Percentiles rank a stretch among this genome's conserved stretches.
Evolutionary conservation across 2,329 filamentous ascomycete genomes (phyloP).

Genomic region (Paecilomyces variotii): DNA sequence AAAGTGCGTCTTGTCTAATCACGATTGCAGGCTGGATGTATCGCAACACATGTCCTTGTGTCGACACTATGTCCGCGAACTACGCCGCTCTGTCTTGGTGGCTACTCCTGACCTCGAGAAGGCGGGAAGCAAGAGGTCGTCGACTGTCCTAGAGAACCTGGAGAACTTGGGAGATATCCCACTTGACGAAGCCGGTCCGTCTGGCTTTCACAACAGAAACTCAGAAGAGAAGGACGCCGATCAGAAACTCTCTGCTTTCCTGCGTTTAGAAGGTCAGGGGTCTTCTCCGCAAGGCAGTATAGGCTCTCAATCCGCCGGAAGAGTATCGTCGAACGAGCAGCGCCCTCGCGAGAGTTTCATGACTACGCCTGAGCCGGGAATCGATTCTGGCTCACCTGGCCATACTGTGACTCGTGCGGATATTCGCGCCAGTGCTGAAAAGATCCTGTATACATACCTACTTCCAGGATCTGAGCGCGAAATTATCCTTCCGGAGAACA

Average conservation of each 20-base stretch:
- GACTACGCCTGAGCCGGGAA: slow-evolving; percentile 54
- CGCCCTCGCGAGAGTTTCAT: slow-evolving; percentile 52
- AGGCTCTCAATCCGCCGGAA: slow-evolving; percentile 38
- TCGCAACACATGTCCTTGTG: slow-evolving; percentile 96
- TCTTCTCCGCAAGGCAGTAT: slow-evolving; percentile 48
- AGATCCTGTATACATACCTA: slow-evolving; percentile 96
- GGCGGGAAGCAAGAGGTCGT: slow-evolving; percentile 73
- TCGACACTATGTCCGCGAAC: slow-evolving; percentile 91
- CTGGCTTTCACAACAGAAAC: slow-evolving; percentile 50
- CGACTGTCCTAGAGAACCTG: slow-evolving; percentile 64
- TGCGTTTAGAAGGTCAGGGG: slow-evolving; percentile 52
- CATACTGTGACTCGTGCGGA: slow-evolving; percentile 83
- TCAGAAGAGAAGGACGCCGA: slow-evolving; percentile 72
- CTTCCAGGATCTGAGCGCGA: slow-evolving; percentile 93
- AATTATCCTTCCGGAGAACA: slow-evolving; percentile 82
- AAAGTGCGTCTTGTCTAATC: slow-evolving; percentile 7
- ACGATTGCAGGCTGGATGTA: slow-evolving; percentile 75
- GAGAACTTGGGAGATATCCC: slow-evolving; percentile 59
- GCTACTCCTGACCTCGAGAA: slow-evolving; percentile 87
- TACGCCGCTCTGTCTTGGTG: slow-evolving; percentile 85
- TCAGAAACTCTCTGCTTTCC: slow-evolving; percentile 82
- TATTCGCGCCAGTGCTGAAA: slow-evolving; percentile 87
- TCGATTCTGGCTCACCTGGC: slow-evolving; percentile 70
- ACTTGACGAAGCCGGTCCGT: slow-evolving; percentile 44
- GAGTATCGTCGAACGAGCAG: slow-evolving; percentile 36